These are phyloP conservation scores for Aspergillus olivimuriae DNA, from an alignment of 495 filamentous ascomycete species.

Conservation along the genomic window DNA sequence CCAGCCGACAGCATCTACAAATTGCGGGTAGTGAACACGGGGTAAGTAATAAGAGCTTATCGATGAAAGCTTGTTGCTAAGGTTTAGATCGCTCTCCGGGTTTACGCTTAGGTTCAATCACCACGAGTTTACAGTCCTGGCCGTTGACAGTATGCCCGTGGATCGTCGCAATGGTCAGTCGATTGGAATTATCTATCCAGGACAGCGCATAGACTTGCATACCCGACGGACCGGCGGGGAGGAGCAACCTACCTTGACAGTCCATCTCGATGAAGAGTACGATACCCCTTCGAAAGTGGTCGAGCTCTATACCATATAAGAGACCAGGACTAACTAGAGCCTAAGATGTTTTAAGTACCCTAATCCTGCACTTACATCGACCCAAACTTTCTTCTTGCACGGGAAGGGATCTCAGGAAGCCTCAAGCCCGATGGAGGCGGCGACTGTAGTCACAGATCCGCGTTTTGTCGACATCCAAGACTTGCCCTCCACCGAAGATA, in stretches of 20 bases:
- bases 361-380: conserved; percentile 36
- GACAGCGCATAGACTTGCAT: conserved; percentile 44
- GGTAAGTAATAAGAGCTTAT: conserved; percentile 16
- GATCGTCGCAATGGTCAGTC: conserved; percentile 19
- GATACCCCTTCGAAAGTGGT: not conserved
- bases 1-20: conserved; percentile 17
- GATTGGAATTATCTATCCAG: conserved; percentile 41
- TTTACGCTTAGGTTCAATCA: conserved; percentile 30
- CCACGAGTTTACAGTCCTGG: conserved; percentile 24
- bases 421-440: conserved; percentile 1
- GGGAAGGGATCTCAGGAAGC: not conserved
- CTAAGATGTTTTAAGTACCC: conserved; percentile 40
- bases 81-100: conserved; percentile 34
- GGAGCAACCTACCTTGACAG: conserved; percentile 19
- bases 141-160: conserved; percentile 38
- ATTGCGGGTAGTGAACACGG: conserved; percentile 34
- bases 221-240: conserved; percentile 13
- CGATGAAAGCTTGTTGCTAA: conserved; percentile 1
- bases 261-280: conserved; percentile 41
- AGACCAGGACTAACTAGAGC: not conserved
- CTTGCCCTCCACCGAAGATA: conserved; percentile 17
- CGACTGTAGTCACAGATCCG: too few species aligned
- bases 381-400: conserved; percentile 41
- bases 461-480: conserved; percentile 16
- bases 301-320: not conserved